Evolutionary conservation across 495 filamentous ascomycete species (phyloP), one percentile per base, ranked within the genome.

Genomic region (Penicillium taxi): DNA sequence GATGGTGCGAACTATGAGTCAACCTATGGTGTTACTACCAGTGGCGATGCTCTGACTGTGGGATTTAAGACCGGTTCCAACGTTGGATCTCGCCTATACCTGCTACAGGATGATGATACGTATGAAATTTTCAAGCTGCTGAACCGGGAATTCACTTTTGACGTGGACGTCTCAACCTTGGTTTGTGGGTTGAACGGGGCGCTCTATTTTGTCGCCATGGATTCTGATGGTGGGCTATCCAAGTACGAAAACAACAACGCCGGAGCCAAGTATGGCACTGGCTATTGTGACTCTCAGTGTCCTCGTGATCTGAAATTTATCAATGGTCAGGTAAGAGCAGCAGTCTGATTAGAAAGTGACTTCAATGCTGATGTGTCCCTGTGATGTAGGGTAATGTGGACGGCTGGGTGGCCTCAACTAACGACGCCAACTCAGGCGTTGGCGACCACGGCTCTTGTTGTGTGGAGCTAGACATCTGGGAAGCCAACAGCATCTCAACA

Each of bases 261-360:
- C 4, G 82, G 81, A 26, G 81, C 82, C 28, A 65, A 64, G 32
- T 84, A 82, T 37, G 81, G 82, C n/a, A 82, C 81, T 0, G 81
- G 81, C 0, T 86, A 86, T 55, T 86, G 82, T 45, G 82, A 86
- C 55, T 74, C 80, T 9, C 81, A 85, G 55, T 86, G 81, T 47
- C 73, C 74, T 1, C 63, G 64, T 9, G 76, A 79, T 42, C 50
- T 80, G 35, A n/a, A n/a, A n/a, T 86, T 84, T 60, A 81, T 84
- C 56, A 70, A 81, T 45, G 81, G 78, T n/a, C 52, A 71, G 55
- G 47, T 37, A n/a, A n/a, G n/a, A n/a, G n/a, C 6, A 37, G 33
- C 31, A 2, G 19, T 16, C 11, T 4, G 12, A n/a, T n/a, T n/a
- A n/a, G n/a, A 21, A 16, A 37, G 26, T 29, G 26, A 17, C 40